Percentiles rank a stretch among this genome's conserved stretches.
These are phyloP conservation scores for Pochonia chlamydosporia DNA, from an alignment of 2,329 filamentous ascomycete genomes.

Conservation along the genomic window DNA sequence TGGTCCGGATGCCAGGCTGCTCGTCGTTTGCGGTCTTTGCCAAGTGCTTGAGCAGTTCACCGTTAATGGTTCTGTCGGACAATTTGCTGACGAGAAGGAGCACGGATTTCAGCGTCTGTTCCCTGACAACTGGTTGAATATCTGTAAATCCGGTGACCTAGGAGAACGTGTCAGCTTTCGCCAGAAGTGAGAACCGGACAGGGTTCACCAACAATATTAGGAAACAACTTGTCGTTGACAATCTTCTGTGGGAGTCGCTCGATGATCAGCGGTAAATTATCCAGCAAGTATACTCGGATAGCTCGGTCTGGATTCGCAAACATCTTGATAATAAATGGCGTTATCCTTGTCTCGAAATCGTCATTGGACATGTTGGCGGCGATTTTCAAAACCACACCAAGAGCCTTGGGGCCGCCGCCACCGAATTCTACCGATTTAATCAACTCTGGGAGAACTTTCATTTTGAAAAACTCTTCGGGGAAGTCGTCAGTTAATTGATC, in stretches of 20 bases:
- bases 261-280: conserved; percentile 86
- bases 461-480: conserved; percentile 95
- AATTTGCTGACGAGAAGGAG: conserved; percentile 82
- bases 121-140: conserved; percentile 80
- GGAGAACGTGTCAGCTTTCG: not conserved
- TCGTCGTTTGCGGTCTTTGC: conserved; percentile 97
- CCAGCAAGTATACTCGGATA: conserved; percentile 82
- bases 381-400: conserved; percentile 85
- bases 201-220: conserved; percentile 64
- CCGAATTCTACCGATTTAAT: conserved; percentile 99
- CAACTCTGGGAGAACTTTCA: conserved; percentile 90
- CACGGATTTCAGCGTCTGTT: conserved; percentile 94
- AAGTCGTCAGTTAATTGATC: conserved; percentile 88
- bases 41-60: conserved; percentile 82
- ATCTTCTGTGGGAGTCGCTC: conserved; percentile 81
- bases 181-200: not conserved
- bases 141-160: conserved; percentile 94
- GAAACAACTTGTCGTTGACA: conserved; percentile 96
- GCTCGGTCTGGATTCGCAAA: conserved; percentile 91
- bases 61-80: conserved; percentile 88
- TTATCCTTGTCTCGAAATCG: conserved; percentile 80
- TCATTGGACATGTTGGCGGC: conserved; percentile 79
- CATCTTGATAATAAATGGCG: conserved; percentile 77
- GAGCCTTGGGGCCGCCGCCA: conserved; percentile 87
- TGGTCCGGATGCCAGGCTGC: conserved; percentile 93